Conservation (phyloP, 2,329 filamentous ascomycete genomes). For the Epichloe aotearoae region DNA sequence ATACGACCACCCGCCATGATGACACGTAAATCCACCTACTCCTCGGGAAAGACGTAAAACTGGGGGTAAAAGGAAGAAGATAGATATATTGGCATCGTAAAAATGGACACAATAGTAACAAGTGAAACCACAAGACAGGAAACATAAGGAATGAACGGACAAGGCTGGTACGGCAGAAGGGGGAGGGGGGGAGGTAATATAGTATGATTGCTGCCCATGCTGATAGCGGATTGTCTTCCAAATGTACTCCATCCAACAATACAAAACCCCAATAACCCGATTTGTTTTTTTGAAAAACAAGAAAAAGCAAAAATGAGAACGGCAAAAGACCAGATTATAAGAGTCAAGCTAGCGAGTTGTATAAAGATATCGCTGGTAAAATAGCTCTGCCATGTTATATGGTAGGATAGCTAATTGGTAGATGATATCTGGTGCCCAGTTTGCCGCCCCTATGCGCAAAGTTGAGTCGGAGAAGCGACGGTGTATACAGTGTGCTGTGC, state of each 20-base stretch:
- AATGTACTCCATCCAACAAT: slow-evolving; percentile 28
- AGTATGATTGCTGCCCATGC: not conserved
- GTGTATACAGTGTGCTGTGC: not conserved
- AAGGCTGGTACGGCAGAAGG: slow-evolving; percentile 11
- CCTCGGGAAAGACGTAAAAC: not conserved
- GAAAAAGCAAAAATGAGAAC: slow-evolving; percentile 11
- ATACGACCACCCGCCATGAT: too few relatives aligned
- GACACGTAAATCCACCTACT: not conserved
- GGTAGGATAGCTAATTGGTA: not conserved
- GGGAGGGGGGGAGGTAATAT: not conserved
- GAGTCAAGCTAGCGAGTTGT: not conserved
- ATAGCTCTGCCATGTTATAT: not conserved
- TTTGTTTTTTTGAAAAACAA: slow-evolving; percentile 5
- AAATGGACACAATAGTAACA: slow-evolving; percentile 8
- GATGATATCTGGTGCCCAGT: not conserved
- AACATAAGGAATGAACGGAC: slow-evolving; percentile 1
- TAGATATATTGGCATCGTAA: not conserved
- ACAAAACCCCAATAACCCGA: slow-evolving; percentile 21
- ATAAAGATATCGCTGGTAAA: not conserved
- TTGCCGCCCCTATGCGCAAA: not conserved
- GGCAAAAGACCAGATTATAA: not conserved
- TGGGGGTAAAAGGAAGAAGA: not conserved
- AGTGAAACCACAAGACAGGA: slow-evolving; percentile 1
- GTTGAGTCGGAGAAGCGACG: not conserved
- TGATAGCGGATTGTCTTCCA: slow-evolving; percentile 15